Evolutionary conservation across 108 stramenopile genomes (phyloP).

Genomic region (Cyclotella atomus): DNA sequence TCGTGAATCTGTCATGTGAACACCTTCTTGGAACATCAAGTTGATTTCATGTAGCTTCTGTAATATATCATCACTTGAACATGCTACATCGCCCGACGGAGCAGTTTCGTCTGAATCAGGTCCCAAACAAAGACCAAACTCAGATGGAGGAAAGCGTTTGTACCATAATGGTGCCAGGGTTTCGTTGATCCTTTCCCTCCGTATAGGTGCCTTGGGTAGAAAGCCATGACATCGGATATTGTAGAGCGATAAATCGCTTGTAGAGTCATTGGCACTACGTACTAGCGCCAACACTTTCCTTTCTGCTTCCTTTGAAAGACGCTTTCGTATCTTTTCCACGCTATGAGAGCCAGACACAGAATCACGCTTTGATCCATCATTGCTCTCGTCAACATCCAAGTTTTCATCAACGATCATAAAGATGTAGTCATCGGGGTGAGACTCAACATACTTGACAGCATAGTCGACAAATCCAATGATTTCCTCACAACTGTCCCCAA

Average conservation of each 20-base stretch:
- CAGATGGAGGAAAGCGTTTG: constrained; percentile 39
- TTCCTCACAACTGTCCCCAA: constrained; percentile 47
- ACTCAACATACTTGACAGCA: constrained; percentile 27
- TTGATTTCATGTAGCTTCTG: constrained; percentile 37
- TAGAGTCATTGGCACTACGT: constrained; percentile 71
- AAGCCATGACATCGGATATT: constrained; percentile 67
- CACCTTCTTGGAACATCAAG: constrained; percentile 11
- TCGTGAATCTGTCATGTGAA: constrained; percentile 36
- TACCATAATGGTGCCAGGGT: constrained; percentile 63
- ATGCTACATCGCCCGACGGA: constrained; percentile 28
- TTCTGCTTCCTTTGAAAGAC: constrained; percentile 42
- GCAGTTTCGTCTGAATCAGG: constrained; percentile 6
- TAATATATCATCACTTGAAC: constrained; percentile 45
- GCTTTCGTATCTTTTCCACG: constrained; percentile 45
- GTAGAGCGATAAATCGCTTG: constrained; percentile 63
- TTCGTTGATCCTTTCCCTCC: constrained; percentile 56
- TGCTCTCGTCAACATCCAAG: constrained; percentile 56
- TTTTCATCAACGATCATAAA: constrained; percentile 79
- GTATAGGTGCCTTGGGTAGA: constrained; percentile 66
- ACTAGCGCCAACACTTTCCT: constrained; percentile 45
- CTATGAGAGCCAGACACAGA: constrained; percentile 68
- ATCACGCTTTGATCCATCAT: constrained; percentile 38
- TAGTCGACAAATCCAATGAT: constrained; percentile 53
- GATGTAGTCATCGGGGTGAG: constrained; percentile 50
- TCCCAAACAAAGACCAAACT: not conserved